Conservation (phyloP, 805 yeast genomes). For the Isabelozyma gotoi region DNA sequence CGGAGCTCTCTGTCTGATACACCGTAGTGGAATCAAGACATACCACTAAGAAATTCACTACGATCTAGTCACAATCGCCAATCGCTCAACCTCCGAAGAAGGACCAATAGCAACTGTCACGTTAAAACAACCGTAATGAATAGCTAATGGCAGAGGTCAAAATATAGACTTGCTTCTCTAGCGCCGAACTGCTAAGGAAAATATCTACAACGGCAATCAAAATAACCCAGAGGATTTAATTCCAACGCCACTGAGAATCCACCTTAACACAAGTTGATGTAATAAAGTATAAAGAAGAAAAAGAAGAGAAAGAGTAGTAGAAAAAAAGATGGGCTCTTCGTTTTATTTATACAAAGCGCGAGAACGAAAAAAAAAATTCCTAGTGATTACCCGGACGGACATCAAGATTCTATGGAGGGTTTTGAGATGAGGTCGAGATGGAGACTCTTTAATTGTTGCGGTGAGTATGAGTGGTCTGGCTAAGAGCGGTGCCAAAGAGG, state of each 20-base stretch:
- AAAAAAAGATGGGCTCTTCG: not conserved
- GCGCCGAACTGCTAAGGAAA: conserved; percentile 66
- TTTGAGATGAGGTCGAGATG: not conserved
- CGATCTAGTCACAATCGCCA: conserved; percentile 19
- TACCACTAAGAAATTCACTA: conserved; percentile 11
- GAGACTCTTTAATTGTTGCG: not conserved
- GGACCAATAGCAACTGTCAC: conserved; percentile 36
- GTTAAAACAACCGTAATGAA: conserved; percentile 17
- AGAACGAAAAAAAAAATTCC: not conserved
- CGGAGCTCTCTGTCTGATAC: conserved; percentile 90
- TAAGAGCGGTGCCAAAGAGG: conserved; percentile 3
- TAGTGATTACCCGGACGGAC: not conserved
- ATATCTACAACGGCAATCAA: conserved; percentile 29
- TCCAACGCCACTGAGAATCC: conserved; percentile 37
- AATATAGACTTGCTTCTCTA: conserved; percentile 57
- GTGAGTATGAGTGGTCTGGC: not conserved
- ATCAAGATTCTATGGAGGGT: conserved; percentile 5
- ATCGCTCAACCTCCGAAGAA: conserved; percentile 55
- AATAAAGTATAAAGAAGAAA: conserved; percentile 15
- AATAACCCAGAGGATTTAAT: conserved; percentile 31
- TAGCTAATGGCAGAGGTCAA: not conserved
- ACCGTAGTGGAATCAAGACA: conserved; percentile 18
- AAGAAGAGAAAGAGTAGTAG: conserved; percentile 5
- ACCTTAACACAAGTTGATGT: conserved; percentile 55
- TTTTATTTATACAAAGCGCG: conserved; percentile 1